Base-by-base conservation (phyloP, 73 alveolate genomes). In the Paramecium biaurelia region DNA sequence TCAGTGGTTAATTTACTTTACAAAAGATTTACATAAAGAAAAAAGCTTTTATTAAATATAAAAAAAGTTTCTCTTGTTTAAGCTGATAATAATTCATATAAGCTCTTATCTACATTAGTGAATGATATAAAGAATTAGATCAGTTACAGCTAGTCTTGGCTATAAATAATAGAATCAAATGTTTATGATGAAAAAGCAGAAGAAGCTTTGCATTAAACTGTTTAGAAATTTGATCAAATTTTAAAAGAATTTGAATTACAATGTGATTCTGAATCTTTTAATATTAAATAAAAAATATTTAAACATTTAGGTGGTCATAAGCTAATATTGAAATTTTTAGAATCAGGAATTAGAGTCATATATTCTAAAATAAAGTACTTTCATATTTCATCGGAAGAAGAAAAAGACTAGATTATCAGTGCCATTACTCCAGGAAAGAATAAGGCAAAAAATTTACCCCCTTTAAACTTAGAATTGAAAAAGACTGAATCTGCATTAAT, bases 221-320 rank as follows among this genome's bases (percentile, higher is more conserved):
- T 41, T 26, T 4, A 41, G 5, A 89, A 89, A 24, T 72, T 70
- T 57, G 34, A 49, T 9, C 30, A 26, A 70, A 37, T 79, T 23
- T 79, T 89, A 12, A 21, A 45, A 23, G 93, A 59, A 20, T 59
- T 63, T 63, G 59, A 41, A 4, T 30, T 2, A 18, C 15, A 67
- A 21, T 42, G 92, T 26, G 88, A 89, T 32, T 26, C 59, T 23
- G 89, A 63, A 24, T 56, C 45, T 3, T 89, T 70, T n/a, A 53
- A 34, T 37, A 70, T 89, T 0, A 89, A 89, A 70, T 70, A 89
- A 43, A 89, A 89, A 49, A 89, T 89, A 42, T 89, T 89, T 20
- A 89, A 89, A 38, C 94, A 89, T 70, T 30, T 89, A 4, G 89
- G 76, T 12, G 94, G 94, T 7, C 92, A 89, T 43, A 89, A 89